Conservation (phyloP, 2,329 filamentous ascomycete genomes). For the Clonostachys rhizophaga region DNA sequence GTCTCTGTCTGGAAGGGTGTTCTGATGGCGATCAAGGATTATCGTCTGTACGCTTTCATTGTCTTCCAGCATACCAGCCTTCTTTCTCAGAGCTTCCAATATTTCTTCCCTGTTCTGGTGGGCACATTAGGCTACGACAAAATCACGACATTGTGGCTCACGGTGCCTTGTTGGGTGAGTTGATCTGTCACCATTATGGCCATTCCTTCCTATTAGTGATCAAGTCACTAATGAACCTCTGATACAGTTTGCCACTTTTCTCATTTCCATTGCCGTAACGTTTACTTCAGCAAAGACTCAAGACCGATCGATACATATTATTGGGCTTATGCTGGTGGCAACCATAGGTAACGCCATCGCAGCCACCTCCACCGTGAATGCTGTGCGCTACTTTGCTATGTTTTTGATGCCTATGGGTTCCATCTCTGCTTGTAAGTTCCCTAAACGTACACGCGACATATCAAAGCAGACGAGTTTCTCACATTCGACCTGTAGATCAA, state of each 20-base stretch:
- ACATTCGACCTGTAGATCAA: constrained; percentile 22
- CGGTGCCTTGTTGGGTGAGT: constrained; percentile 48
- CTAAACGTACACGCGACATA: neutral
- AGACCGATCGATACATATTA: constrained; percentile 54
- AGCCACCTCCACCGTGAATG: constrained; percentile 41
- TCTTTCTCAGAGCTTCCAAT: constrained; percentile 53
- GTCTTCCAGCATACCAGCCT: constrained; percentile 48
- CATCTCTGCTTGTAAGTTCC: constrained; percentile 33
- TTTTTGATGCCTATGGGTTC: constrained; percentile 56
- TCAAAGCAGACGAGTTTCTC: neutral
- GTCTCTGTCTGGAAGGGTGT: constrained; percentile 37
- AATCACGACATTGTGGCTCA: constrained; percentile 51
- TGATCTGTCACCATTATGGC: constrained; percentile 3
- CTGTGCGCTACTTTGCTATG: constrained; percentile 56
- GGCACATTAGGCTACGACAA: constrained; percentile 53
- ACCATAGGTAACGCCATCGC: constrained; percentile 51
- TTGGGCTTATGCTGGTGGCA: constrained; percentile 44
- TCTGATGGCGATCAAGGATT: constrained; percentile 40
- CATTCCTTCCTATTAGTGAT: neutral
- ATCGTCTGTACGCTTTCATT: constrained; percentile 46
- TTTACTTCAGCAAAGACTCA: constrained; percentile 46
- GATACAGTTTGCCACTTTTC: constrained; percentile 39
- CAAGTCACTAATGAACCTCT: neutral
- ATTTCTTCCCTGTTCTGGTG: constrained; percentile 63
- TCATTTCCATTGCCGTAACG: constrained; percentile 48